phyloP scores from a whole-genome alignment of 1,139 yeast genomes.

The Casaregolazyma lundiana region DNA sequence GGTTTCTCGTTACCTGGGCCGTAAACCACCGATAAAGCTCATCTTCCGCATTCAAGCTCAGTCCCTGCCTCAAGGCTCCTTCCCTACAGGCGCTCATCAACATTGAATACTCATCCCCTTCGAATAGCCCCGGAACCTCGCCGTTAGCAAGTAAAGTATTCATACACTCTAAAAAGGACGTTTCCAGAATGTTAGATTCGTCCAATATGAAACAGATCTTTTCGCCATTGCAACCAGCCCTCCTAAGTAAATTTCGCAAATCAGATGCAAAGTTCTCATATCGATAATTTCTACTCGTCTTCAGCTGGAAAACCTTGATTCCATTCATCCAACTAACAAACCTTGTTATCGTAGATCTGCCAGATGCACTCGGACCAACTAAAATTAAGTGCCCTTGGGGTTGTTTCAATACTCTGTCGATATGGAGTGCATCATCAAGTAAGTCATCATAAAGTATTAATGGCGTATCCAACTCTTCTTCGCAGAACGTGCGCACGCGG shows the following conservation, averaged over 20 bases:
- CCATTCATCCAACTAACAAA: constrained; percentile 96
- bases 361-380: constrained; percentile 83
- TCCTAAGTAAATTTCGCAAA: constrained; percentile 49
- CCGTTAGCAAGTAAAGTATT: constrained; percentile 88
- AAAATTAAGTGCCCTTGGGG: constrained; percentile 87
- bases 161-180: constrained; percentile 86
- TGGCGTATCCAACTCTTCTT: constrained; percentile 57
- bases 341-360: constrained; percentile 67
- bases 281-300: constrained; percentile 51
- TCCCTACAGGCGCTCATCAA: constrained; percentile 57
- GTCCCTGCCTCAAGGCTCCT: constrained; percentile 56
- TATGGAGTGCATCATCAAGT: constrained; percentile 68
- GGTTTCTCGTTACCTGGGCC: constrained; percentile 57
- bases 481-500: constrained; percentile 66
- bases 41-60: constrained; percentile 61
- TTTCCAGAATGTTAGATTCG: constrained; percentile 70
- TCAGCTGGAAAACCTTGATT: constrained; percentile 54
- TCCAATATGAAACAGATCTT: constrained; percentile 71
- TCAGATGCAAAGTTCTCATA: constrained; percentile 64
- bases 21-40: constrained; percentile 77
- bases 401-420: constrained; percentile 79
- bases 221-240: constrained; percentile 54
- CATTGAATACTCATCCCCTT: constrained; percentile 59
- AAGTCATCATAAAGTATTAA: constrained; percentile 66
- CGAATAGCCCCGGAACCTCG: constrained; percentile 86